Percentiles rank a stretch among this genome's conserved stretches.
phyloP scores from a whole-genome alignment of 805 yeast species.

The Suhomyces canberraensis region DNA sequence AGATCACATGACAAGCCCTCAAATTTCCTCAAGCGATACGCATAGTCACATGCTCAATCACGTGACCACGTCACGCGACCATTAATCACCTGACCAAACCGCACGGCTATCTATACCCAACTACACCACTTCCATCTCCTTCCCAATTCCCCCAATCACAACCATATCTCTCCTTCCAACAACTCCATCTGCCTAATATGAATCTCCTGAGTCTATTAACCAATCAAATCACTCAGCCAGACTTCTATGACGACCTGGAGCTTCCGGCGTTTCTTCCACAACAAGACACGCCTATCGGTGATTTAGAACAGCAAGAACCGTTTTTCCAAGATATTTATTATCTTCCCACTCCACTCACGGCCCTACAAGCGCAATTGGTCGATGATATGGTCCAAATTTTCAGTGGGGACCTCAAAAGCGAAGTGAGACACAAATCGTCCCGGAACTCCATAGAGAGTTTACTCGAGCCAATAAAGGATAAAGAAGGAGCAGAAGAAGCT shows the following conservation, averaged over 20 bases:
- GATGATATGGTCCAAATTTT: conserved; percentile 33
- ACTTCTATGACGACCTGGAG: conserved; percentile 11
- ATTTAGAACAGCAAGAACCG: too few relatives aligned
- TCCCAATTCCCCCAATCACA: too few relatives aligned
- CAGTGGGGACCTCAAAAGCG: conserved; percentile 21
- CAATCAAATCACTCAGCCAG: conserved; percentile 24
- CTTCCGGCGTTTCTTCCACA: conserved; percentile 7
- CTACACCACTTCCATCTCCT: too few relatives aligned
- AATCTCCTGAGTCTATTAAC: conserved; percentile 40
- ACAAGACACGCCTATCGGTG: too few relatives aligned
- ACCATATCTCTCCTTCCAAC: too few relatives aligned
- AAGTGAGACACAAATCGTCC: conserved; percentile 19
- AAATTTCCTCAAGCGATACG: too few relatives aligned
- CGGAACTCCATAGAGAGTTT: conserved; percentile 38
- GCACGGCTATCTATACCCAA: too few relatives aligned
- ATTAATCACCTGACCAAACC: too few relatives aligned
- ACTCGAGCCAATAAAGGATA: conserved; percentile 10
- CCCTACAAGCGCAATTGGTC: conserved; percentile 32
- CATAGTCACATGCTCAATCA: too few relatives aligned
- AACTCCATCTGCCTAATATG: too few relatives aligned
- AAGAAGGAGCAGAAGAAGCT: neutral
- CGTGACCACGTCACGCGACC: too few relatives aligned
- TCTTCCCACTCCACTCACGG: conserved; percentile 33
- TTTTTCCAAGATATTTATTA: conserved; percentile 31
- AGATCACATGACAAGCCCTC: too few relatives aligned